phyloP scores from a whole-genome alignment of 805 yeast species.

The Teunomyces stri region DNA sequence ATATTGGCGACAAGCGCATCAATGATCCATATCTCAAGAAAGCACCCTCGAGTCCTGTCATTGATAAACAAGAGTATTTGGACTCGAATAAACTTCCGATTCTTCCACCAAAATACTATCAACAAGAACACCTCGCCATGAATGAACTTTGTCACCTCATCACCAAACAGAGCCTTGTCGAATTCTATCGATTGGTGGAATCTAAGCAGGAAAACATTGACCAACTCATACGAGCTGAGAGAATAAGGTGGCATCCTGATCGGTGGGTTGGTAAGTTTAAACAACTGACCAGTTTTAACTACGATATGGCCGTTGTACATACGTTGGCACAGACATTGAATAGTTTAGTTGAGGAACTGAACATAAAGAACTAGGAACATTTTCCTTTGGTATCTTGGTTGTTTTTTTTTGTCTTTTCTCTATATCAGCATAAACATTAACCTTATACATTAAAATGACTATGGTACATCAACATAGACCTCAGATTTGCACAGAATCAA shows the following conservation, averaged over 20 bases:
- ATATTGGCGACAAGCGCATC: conserved; percentile 39
- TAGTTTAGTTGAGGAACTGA: conserved; percentile 19
- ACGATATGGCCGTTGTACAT: conserved; percentile 28
- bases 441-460: neutral
- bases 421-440: neutral
- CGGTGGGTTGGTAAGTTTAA: conserved; percentile 42
- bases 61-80: conserved; percentile 7
- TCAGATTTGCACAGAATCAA: conserved; percentile 10
- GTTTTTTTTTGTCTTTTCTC: neutral
- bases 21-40: conserved; percentile 26
- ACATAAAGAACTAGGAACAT: neutral
- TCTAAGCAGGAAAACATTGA: conserved; percentile 14
- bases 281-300: conserved; percentile 6
- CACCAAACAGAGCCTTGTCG: conserved; percentile 19
- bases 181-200: conserved; percentile 25
- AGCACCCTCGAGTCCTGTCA: neutral
- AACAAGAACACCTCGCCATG: conserved; percentile 6
- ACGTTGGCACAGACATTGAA: conserved; percentile 32
- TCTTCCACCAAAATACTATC: conserved; percentile 11
- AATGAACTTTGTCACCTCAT: conserved; percentile 15
- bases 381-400: neutral
- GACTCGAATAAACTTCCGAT: conserved; percentile 8
- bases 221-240: conserved; percentile 42
- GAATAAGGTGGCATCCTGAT: conserved; percentile 74
- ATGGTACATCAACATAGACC: neutral